Base-by-base conservation (phyloP, 2,329 filamentous ascomycete genomes). In the Botrytis paeoniae region DNA sequence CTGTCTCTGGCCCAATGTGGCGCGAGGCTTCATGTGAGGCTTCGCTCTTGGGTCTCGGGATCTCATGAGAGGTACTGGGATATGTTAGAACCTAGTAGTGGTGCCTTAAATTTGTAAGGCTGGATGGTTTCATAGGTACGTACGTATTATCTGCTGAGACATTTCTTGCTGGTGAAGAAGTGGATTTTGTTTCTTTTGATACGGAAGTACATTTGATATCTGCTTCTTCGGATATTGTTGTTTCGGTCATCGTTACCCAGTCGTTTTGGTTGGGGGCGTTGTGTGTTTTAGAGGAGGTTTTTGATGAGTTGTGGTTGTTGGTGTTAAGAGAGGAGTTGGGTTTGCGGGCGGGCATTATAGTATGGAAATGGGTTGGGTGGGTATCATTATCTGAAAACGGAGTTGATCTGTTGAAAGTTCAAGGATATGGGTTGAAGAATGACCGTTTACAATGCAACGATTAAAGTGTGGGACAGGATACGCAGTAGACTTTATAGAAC, bases 231-330 rank as follows among this genome's bases (percentile, higher is more conserved):
- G 41, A 65, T 18, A 37, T 48, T 18, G 29, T 35, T 1, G 12
- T 65, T 48, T 65, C 62, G 41, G 41, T 48, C 41, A 65, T 65
- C 37, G 20, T 35, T 48, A 65, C 20, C 41, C 41, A 65, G 62
- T 9, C 6, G 9, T 18, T 65, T 65, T 35, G 12, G 18, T 59
- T 3, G 18, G 8, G 8, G 57, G 7, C 2, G 4, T 59, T 35
- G 22, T n/a, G 9, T 4, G 6, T 3, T 39, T 61, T 25, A 6
- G 59, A n/a, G 16, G 4, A 14, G 16, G 41, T 12, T 8, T 8
- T 29, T n/a, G 62, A 32, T 48, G 20, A 12, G 7, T 41, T 14
- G 9, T 45, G 18, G 20, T 4, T 48, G 62, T 2, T 35, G 14
- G 41, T 8, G 20, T 25, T 48, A 29, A 5, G 22, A 22, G 41